Evolutionary conservation across 805 yeast genomes (phyloP).

Genomic region (Spathaspora gorwiae): DNA sequence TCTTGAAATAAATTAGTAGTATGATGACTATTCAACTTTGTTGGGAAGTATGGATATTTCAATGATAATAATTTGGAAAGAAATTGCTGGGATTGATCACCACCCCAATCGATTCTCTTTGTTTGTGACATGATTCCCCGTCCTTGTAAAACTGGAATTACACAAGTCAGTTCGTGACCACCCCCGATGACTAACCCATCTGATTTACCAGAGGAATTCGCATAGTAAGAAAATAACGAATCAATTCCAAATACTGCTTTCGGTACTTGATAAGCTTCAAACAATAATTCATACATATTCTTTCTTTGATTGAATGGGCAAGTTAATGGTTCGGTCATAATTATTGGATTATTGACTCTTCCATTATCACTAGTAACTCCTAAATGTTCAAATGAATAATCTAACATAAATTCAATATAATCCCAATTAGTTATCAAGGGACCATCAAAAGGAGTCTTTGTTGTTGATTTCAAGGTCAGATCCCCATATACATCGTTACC

Average conservation of each 20-base stretch:
- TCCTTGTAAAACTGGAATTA: slow-evolving; percentile 78
- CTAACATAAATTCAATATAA: slow-evolving; percentile 72
- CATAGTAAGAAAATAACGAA: slow-evolving; percentile 69
- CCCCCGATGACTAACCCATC: slow-evolving; percentile 76
- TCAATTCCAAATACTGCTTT: slow-evolving; percentile 79
- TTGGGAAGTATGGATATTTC: slow-evolving; percentile 91
- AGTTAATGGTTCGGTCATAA: slow-evolving; percentile 75
- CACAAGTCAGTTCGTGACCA: slow-evolving; percentile 77
- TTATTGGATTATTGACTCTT: slow-evolving; percentile 68
- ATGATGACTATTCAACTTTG: slow-evolving; percentile 60
- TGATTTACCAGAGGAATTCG: slow-evolving; percentile 41
- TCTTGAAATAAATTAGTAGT: slow-evolving; percentile 65
- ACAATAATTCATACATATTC: slow-evolving; percentile 74
- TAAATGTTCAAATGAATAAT: slow-evolving; percentile 76
- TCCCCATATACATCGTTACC: slow-evolving; percentile 83
- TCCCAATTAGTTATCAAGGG: slow-evolving; percentile 91
- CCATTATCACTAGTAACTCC: slow-evolving; percentile 51
- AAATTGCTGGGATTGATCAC: slow-evolving; percentile 63
- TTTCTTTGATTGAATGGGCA: slow-evolving; percentile 66
- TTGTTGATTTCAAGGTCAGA: slow-evolving; percentile 58
- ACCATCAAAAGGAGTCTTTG: slow-evolving; percentile 84
- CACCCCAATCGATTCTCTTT: slow-evolving; percentile 91
- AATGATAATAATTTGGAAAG: slow-evolving; percentile 60
- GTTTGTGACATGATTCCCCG: slow-evolving; percentile 60
- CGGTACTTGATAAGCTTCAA: slow-evolving; percentile 78